A percentile compares a stretch with the other conserved stretches of the same genome.
Evolutionary conservation across 2,329 filamentous ascomycete genomes (phyloP).

Genomic region (Xylariaceae sp.): DNA sequence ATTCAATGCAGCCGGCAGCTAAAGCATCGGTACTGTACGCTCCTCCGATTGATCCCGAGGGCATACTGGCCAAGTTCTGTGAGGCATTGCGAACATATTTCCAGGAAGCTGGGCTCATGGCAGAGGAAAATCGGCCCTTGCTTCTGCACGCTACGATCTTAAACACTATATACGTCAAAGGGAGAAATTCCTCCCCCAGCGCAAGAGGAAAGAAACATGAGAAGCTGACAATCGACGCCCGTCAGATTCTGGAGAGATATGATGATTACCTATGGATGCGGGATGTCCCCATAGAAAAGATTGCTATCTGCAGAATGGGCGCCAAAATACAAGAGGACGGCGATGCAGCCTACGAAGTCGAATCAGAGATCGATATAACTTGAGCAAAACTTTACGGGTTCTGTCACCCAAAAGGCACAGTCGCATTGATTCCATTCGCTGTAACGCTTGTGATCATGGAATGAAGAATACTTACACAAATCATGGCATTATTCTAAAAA

Average conservation of each 20-base stretch:
- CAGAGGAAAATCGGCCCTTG: conserved; percentile 65
- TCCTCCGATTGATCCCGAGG: conserved; percentile 59
- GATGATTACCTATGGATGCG: conserved; percentile 74
- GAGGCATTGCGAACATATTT: conserved; percentile 61
- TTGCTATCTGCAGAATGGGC: conserved; percentile 88
- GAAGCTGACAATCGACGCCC: conserved; percentile 59
- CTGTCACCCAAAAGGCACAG: too few relatives aligned
- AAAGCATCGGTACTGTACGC: conserved; percentile 71
- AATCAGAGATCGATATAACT: conserved; percentile 50
- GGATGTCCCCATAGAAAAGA: conserved; percentile 67
- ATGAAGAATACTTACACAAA: too few relatives aligned
- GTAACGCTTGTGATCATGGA: too few relatives aligned
- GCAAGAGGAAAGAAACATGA: conserved; percentile 41
- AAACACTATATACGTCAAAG: conserved; percentile 80
- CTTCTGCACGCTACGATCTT: conserved; percentile 84
- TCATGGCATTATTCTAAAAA: too few relatives aligned
- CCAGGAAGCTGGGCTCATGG: conserved; percentile 59
- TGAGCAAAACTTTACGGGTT: conserved; percentile 11
- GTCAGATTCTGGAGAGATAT: conserved; percentile 63
- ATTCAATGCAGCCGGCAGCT: conserved; percentile 64
- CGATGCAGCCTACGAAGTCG: conserved; percentile 60
- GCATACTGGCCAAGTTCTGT: conserved; percentile 62
- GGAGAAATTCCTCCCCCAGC: conserved; percentile 33
- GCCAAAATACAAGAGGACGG: conserved; percentile 69
- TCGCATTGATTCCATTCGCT: too few relatives aligned